Evolutionary conservation across 148 eudicot species (phyloP).

Genomic region (Dianthus caryophyllus): DNA sequence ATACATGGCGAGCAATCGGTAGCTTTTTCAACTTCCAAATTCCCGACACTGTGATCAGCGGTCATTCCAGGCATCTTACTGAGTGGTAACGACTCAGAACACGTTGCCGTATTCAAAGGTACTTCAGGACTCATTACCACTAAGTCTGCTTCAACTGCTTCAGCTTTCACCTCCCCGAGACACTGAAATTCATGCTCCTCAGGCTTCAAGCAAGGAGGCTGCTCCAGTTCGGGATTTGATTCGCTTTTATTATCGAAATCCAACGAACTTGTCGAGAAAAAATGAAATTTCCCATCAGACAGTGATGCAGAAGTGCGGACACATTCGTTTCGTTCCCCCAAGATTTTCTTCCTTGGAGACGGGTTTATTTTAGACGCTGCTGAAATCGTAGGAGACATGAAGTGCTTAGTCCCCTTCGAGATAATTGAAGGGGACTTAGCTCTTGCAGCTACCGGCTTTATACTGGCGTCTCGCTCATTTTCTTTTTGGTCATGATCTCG

Average conservation of each 20-base stretch:
- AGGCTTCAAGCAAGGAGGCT: conserved; percentile 15
- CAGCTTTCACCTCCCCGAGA: conserved; percentile 10
- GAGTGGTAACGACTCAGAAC: conserved; percentile 27
- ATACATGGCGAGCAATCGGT: conserved; percentile 31
- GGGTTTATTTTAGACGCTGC: conserved; percentile 83
- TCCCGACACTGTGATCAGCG: conserved; percentile 13
- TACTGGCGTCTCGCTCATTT: conserved; percentile 49
- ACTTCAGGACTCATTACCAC: conserved; percentile 43
- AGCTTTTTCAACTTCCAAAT: conserved; percentile 7
- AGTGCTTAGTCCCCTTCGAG: conserved; percentile 50
- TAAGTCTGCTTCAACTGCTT: conserved; percentile 30
- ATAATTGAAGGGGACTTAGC: conserved; percentile 35
- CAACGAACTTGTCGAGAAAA: conserved; percentile 32
- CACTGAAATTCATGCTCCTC: conserved; percentile 15
- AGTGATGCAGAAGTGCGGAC: conserved; percentile 60
- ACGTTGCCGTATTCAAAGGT: conserved; percentile 20
- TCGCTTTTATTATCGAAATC: conserved; percentile 31
- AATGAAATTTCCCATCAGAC: conserved; percentile 51
- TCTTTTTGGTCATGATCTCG: conserved; percentile 60
- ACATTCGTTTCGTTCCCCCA: conserved; percentile 79
- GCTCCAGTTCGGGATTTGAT: not conserved
- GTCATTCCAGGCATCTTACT: conserved; percentile 29
- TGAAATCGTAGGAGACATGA: conserved; percentile 93
- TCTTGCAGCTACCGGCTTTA: conserved; percentile 27
- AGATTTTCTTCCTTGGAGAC: conserved; percentile 75